Evolutionary conservation across 192 early-diverging fungal species (phyloP), one percentile per base, ranked within the genome.

Genomic region (Podila minutissima): DNA sequence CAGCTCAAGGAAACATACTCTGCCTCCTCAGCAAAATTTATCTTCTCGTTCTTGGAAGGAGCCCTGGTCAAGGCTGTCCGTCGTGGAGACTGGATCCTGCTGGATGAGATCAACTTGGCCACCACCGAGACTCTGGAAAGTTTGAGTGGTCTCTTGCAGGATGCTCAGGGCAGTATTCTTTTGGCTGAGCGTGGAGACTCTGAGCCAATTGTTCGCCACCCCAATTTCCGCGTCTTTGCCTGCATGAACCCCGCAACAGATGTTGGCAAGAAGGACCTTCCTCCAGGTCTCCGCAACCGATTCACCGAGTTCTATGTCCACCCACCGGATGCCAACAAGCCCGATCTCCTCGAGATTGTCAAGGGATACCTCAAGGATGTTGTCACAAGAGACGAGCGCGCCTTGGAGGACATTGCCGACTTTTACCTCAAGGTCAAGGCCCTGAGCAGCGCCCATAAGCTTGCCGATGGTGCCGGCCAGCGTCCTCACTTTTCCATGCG

Each of bases 221-320:
- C 93, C 10, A 92, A 93, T 49, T 99, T 99, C 87, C 87, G 98
- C 5, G 85, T 99, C 5, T 99, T 99, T 83, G 95, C 94, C 3
- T 99, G 98, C 83, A 99, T 99, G 97, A 99, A 99, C 82, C 98
- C 98, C 37, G 93, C 98, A 22, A 99, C 94, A 33, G 98, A 99
- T 86, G 96, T 97, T 0, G 97, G 97, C 61, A 99, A 99, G 82
- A 91, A 94, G 59, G 96, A 99, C 74, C 86, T 99, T 35, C 95
- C 98, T 8, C 93, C 93, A 17, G 96, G 94, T 15, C 89, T 99
- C 28, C 91, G 97, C 38, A 94, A 90, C 53, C 89, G 97, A 29
- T 99, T 99, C 79, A 96, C 95, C 15, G 98, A 99, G 75, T 94
- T 97, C 62, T 99, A 95, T 85, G 95, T 98, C 28, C 92, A 97